Evolutionary conservation across 208 protist species (phyloP).

Genomic region (Crithidia brevicula): DNA sequence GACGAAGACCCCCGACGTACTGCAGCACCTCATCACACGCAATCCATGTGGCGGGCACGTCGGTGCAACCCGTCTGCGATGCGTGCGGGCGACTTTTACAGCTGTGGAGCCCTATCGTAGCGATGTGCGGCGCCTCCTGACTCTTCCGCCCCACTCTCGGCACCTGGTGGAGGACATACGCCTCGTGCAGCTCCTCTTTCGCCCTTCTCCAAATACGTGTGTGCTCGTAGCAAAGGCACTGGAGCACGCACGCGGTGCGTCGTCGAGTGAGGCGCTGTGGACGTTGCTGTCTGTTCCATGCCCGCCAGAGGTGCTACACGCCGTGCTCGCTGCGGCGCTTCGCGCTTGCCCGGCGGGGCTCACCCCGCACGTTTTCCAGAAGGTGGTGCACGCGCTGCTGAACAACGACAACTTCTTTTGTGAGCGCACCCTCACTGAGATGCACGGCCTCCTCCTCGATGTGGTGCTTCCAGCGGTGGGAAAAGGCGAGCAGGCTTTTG

Average conservation of each 20-base stretch:
- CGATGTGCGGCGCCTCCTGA: constrained; percentile 10
- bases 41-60: constrained; percentile 38
- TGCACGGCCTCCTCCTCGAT: constrained; percentile 49
- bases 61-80: constrained; percentile 23
- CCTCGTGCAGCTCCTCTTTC: constrained; percentile 16
- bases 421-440: constrained; percentile 37
- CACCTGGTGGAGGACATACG: constrained; percentile 28
- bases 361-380: constrained; percentile 32
- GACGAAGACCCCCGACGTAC: constrained; percentile 29
- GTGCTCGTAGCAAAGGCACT: constrained; percentile 17
- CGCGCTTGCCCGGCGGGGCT: constrained; percentile 18
- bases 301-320: constrained; percentile 26
- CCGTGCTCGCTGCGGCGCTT: constrained; percentile 35
- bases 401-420: constrained; percentile 80
- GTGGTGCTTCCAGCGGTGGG: constrained; percentile 32
- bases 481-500: constrained; percentile 28
- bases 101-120: constrained; percentile 11
- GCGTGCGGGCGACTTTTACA: constrained; percentile 21
- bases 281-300: constrained; percentile 29
- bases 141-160: constrained; percentile 5
- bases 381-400: constrained; percentile 53
- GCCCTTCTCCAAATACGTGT: constrained; percentile 7
- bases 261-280: constrained; percentile 13
- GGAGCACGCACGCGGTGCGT: neutral
- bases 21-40: constrained; percentile 19